phyloP scores from a whole-genome alignment of 352 stramenopile species.

The Globisporangium perplexum region DNA sequence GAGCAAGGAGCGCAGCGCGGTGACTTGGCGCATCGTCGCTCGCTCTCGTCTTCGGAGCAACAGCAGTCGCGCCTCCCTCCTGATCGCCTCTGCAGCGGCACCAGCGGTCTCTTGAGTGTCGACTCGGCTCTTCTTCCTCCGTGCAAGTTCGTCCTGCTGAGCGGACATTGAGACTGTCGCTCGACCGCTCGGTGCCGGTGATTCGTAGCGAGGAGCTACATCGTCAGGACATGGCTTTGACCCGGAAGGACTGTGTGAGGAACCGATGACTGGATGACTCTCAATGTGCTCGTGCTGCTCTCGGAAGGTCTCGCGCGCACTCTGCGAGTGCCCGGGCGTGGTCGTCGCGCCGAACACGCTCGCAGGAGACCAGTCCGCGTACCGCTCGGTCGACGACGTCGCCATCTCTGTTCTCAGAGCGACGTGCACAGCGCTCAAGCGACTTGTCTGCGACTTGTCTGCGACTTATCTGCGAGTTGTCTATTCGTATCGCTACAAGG shows the following conservation, averaged over 20 bases:
- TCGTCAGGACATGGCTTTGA: neutral
- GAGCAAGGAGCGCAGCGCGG: constrained; percentile 7
- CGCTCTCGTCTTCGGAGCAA: constrained; percentile 19
- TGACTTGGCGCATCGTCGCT: constrained; percentile 5
- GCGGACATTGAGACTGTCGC: too few species aligned
- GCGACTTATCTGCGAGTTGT: too few species aligned
- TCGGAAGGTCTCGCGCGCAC: neutral
- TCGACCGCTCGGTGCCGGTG: too few species aligned
- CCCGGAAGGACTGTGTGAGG: too few species aligned
- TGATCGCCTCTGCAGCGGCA: constrained; percentile 14
- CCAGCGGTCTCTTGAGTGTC: neutral
- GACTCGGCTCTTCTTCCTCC: neutral
- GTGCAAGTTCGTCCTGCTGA: too few species aligned
- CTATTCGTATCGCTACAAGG: too few species aligned
- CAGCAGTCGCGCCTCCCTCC: constrained; percentile 19
- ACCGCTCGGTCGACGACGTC: constrained; percentile 4
- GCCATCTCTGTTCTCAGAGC: too few species aligned
- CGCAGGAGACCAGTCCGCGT: constrained; percentile 33
- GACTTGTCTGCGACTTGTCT: too few species aligned
- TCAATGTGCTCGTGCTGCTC: neutral
- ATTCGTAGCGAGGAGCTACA: neutral
- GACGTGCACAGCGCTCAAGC: too few species aligned
- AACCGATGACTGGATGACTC: neutral
- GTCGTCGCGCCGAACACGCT: constrained; percentile 34
- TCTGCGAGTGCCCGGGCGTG: neutral